A percentile compares a stretch with the other conserved stretches of the same genome.
These are phyloP conservation scores for Agroathelia rolfsii DNA, from an alignment of 1,284 basidiomycete species.

Conservation along the genomic window DNA sequence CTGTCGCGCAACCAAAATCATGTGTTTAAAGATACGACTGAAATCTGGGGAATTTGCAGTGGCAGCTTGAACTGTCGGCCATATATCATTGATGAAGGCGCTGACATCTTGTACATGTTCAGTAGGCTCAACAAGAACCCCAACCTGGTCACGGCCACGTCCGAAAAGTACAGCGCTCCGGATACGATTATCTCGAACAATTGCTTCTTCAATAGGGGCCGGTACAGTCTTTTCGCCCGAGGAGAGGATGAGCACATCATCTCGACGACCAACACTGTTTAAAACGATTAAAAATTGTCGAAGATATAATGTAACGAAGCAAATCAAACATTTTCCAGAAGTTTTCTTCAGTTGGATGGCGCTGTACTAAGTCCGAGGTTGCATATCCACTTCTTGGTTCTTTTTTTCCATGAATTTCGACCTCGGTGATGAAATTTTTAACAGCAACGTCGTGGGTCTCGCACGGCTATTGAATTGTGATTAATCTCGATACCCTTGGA, in stretches of 20 bases:
- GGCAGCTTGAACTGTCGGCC: conserved; percentile 14
- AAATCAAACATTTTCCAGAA: conserved; percentile 28
- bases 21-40: conserved; percentile 13
- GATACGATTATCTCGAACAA: conserved; percentile 1
- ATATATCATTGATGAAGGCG: too few relatives aligned
- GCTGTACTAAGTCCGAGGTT: conserved; percentile 22
- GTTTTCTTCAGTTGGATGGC: conserved; percentile 21
- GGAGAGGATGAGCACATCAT: too few relatives aligned
- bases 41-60: conserved; percentile 13
- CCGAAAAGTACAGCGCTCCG: conserved; percentile 16
- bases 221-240: too few relatives aligned
- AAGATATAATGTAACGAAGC: too few relatives aligned
- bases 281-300: too few relatives aligned
- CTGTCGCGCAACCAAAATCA: conserved; percentile 9
- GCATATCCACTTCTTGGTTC: conserved; percentile 27
- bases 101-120: conserved; percentile 3
- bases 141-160: conserved; percentile 13
- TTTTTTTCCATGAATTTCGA: too few relatives aligned
- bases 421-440: conserved; percentile 22
- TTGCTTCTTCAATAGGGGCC: too few relatives aligned
- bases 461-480: conserved; percentile 2
- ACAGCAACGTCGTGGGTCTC: conserved; percentile 16
- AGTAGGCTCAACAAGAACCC: conserved; percentile 15
- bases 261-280: too few relatives aligned
- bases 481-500: too few relatives aligned